Base-by-base conservation (phyloP, 495 filamentous ascomycete genomes). In the Penicillium ochrochloron region DNA sequence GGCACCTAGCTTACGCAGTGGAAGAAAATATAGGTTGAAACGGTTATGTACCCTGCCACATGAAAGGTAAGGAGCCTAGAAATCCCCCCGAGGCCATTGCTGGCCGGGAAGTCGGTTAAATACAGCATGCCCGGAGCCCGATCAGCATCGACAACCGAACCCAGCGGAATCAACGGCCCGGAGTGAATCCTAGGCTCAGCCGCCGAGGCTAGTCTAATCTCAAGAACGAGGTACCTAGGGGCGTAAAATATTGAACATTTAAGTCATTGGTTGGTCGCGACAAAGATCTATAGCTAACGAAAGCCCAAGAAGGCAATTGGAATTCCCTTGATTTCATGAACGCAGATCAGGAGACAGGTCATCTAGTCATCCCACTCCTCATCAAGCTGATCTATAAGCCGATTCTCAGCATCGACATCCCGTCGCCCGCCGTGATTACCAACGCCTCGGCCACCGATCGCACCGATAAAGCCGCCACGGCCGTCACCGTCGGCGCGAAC, bases 381-480 rank as follows among this genome's bases (percentile, higher is more conserved):
- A 72, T 99, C 96, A 54, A 97, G 83, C 73, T 97, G 92, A 77
- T 99, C 95, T 70, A 99, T 98, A 66, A 98, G 77, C 60, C 92
- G 80, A 77, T 99, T 97, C 74, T 97, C 95, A 55, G 91, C 93
- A 46, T 97, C 95, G 0, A 89, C 72, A 59, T 78, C 80, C 59
- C 62, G 73, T 52, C 80, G 82, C 17, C 77, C 79, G 50, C 82
- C 56, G 5, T 66, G 73, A 46, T 80, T 76, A 41, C 72, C 70
- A 11, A 73, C 37, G 78, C 82, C 27, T 73, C 74, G 73, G 19
- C 75, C 76, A 48, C 76, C 75, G 52, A 79, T 74, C 5, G 75
- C 77, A 31, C 73, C 72, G 39, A 76, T 73, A 46, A 80, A 73
- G 21, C 73, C 71, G 53, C 73, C 71, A 12, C 71, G 73, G 21